Conservation (phyloP, 2,329 filamentous ascomycete genomes). For the Fusarium liriodendri region DNA sequence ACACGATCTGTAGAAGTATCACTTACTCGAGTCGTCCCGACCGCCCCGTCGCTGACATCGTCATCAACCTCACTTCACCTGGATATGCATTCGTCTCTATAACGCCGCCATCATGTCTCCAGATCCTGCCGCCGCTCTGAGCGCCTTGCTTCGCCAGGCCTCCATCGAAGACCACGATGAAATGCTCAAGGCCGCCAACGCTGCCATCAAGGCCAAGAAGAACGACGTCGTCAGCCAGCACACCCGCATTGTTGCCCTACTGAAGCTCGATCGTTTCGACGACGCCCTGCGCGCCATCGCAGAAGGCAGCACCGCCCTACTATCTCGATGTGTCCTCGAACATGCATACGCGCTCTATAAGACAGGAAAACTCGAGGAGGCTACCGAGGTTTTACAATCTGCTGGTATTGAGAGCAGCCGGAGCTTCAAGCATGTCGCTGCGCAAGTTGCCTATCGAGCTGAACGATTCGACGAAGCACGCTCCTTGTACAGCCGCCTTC, state of each 20-base stretch:
- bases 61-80: conserved; percentile 6
- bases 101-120: conserved; percentile 51
- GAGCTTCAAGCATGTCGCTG: conserved; percentile 65
- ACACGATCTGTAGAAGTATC: background rate
- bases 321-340: conserved; percentile 72
- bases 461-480: conserved; percentile 78
- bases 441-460: conserved; percentile 78
- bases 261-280: conserved; percentile 85
- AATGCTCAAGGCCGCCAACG: conserved; percentile 72
- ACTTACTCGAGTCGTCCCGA: background rate
- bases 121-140: conserved; percentile 63
- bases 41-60: background rate
- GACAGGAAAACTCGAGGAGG: conserved; percentile 74
- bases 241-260: conserved; percentile 77
- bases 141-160: conserved; percentile 64
- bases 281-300: conserved; percentile 79
- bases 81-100: conserved; percentile 41
- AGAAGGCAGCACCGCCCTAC: conserved; percentile 70
- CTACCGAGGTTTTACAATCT: conserved; percentile 59
- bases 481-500: conserved; percentile 71
- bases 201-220: conserved; percentile 71
- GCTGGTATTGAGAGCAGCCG: conserved; percentile 45
- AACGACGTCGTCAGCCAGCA: conserved; percentile 70
- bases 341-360: conserved; percentile 89
- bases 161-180: conserved; percentile 79